Base-by-base conservation (phyloP, 2,329 filamentous ascomycete genomes). In the Aspergillus bombycis region DNA sequence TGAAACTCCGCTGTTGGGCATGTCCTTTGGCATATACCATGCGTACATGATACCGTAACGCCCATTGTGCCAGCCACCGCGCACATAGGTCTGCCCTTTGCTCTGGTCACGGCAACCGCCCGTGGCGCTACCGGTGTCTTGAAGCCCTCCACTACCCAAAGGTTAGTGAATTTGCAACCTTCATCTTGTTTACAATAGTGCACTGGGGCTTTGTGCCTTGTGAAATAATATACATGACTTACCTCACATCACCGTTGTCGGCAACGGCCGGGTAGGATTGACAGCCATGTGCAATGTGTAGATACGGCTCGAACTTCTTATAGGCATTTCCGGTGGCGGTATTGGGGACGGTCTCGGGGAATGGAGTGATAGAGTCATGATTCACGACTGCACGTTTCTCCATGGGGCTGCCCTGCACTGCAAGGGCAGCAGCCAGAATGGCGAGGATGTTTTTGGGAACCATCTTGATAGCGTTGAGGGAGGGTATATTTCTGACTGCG, bases 21-120 rank as follows among this genome's bases (percentile, higher is more conserved):
- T 61, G 53, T 61, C 59, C 59, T 61, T 61, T 4, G 59, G 59
- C 59, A 61, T 61, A 16, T 61, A 61, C 59, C 59, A 61, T 11
- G 59, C 38, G 23, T 61, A 61, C 59, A 61, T 61, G 59, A 61
- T 57, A 7, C 59, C 59, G n/a, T 61, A 61, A 19, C 59, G 59
- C 30, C 26, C 59, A 43, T 50, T 50, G 16, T 48, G 34, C 59
- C 59, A 61, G 26, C 59, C 59, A 8, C 59, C 59, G 23, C 59
- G 52, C 4, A 61, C 59, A 41, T 61, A 61, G n/a, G 59, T 61
- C 53, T 61, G 59, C 1, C 52, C 59, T 30, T 45, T 54, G n/a
- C 52, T 23, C 21, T 61, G 52, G 59, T 61, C 59, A 10, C 53
- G 52, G 32, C 59, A 61, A 16, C 59, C 59, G 3, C 59, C 59